A percentile compares a stretch with the other conserved stretches of the same genome.
Conservation (phyloP, 257 asterid genomes). For the Nyctanthes arbortristis region DNA sequence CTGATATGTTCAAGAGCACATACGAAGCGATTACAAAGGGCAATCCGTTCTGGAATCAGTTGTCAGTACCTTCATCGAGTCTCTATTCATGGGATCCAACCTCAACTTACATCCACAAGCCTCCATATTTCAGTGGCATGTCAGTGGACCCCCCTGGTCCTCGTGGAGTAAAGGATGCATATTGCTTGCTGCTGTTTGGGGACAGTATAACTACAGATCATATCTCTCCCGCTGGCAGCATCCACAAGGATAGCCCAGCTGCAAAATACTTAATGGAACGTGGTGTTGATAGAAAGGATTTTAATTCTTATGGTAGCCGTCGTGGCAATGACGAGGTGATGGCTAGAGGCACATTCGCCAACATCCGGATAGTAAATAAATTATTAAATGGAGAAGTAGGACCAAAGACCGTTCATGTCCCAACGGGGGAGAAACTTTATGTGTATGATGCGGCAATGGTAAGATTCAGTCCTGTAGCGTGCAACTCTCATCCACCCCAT, state of each 20-base stretch:
- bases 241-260: conserved; percentile 91
- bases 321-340: conserved; percentile 96
- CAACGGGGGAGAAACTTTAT: conserved; percentile 75
- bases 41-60: conserved; percentile 74
- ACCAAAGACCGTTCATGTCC: conserved; percentile 88
- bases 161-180: conserved; percentile 80
- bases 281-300: conserved; percentile 88
- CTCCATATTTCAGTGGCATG: conserved; percentile 88
- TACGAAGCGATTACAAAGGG: conserved; percentile 89
- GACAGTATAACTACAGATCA: conserved; percentile 97
- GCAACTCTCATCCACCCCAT: background rate
- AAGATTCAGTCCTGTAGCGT: conserved; percentile 19
- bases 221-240: conserved; percentile 96
- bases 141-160: conserved; percentile 87
- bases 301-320: conserved; percentile 94
- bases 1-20: conserved; percentile 92
- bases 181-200: conserved; percentile 82
- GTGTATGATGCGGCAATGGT: conserved; percentile 94
- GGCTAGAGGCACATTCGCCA: conserved; percentile 98
- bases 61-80: conserved; percentile 71
- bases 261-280: conserved; percentile 79
- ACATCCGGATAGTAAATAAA: conserved; percentile 81
- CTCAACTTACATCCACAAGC: conserved; percentile 93
- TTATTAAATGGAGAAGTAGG: conserved; percentile 85
- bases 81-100: conserved; percentile 78